Percentiles rank a stretch among this genome's conserved stretches.
Evolutionary conservation across 345 rosid species (phyloP).

Genomic region (Noccaea caerulescens): DNA sequence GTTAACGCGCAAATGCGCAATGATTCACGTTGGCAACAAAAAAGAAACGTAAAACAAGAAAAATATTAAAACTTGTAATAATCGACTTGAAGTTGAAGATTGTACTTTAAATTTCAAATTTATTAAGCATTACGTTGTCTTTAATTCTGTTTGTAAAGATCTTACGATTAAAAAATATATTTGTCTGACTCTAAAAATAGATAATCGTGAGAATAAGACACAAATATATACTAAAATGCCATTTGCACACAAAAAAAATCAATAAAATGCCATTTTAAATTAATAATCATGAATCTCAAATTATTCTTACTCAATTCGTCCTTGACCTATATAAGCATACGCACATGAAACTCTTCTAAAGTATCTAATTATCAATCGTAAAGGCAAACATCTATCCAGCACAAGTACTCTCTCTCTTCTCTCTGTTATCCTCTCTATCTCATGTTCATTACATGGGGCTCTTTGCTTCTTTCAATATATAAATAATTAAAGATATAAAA

Average conservation of each 20-base stretch:
- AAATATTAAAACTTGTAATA: background rate
- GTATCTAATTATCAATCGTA: background rate
- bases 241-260: too few relatives aligned
- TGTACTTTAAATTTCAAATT: too few relatives aligned
- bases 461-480: background rate
- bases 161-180: too few relatives aligned
- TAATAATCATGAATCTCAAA: background rate
- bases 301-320: background rate
- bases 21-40: too few relatives aligned
- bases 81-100: too few relatives aligned
- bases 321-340: conserved; percentile 15
- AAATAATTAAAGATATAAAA: background rate
- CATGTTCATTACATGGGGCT: background rate
- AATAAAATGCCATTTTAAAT: background rate
- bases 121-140: too few relatives aligned
- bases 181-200: background rate
- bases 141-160: too few relatives aligned
- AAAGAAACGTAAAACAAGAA: background rate
- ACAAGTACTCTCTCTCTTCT: conserved; percentile 1
- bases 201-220: background rate
- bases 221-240: background rate
- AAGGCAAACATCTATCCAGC: conserved; percentile 4
- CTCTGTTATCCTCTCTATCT: background rate
- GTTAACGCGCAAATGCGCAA: background rate
- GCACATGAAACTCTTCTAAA: conserved; percentile 1